Conservation (phyloP, 345 rosid genomes). For the Cardamine resedifolia region DNA sequence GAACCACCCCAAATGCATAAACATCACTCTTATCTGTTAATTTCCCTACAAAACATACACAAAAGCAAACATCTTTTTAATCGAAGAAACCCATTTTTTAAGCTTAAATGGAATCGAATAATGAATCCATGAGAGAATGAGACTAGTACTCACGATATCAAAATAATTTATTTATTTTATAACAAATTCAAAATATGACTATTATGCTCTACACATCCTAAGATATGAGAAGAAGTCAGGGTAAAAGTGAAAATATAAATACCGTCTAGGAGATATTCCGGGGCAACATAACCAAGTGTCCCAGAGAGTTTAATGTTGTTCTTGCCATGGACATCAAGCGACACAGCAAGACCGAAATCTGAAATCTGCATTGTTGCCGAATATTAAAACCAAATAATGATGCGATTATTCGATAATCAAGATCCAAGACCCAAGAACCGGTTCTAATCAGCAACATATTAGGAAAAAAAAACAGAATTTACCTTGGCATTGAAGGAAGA, state of each 20-base stretch:
- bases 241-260: background rate
- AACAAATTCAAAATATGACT: no score
- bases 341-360: slow-evolving; percentile 93
- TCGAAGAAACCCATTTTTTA: background rate
- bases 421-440: background rate
- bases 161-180: no score
- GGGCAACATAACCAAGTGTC: slow-evolving; percentile 93
- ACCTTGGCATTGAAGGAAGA: slow-evolving; percentile 94
- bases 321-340: slow-evolving; percentile 57
- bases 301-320: slow-evolving; percentile 78
- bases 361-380: slow-evolving; percentile 57
- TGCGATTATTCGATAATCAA: background rate
- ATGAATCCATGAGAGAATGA: background rate
- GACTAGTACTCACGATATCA: no score
- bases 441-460: background rate
- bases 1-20: slow-evolving; percentile 90
- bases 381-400: background rate
- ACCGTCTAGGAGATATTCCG: slow-evolving; percentile 90
- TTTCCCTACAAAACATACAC: slow-evolving; percentile 59
- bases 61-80: background rate
- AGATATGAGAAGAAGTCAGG: background rate
- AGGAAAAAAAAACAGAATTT: background rate
- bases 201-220: background rate
- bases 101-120: no score
- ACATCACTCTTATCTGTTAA: slow-evolving; percentile 96